phyloP scores from a whole-genome alignment of 148 eudicot genomes.

The Amaranthus palmeri region DNA sequence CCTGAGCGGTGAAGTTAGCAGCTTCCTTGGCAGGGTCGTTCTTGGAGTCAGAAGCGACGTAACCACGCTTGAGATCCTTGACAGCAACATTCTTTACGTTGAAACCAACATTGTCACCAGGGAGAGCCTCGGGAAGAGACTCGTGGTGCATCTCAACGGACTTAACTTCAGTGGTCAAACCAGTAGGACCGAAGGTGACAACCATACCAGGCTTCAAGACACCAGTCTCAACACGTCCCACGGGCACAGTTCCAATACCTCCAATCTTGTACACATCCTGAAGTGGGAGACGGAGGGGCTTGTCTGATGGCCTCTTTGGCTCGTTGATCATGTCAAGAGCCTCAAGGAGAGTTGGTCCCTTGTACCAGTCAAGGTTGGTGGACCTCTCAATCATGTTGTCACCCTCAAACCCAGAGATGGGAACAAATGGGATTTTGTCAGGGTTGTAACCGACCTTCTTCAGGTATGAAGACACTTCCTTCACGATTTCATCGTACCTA shows the following conservation, averaged over 20 bases:
- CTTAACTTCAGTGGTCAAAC: conserved; percentile 43
- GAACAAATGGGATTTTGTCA: conserved; percentile 43
- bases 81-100: conserved; percentile 43
- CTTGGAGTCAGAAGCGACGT: conserved; percentile 45
- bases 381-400: conserved; percentile 52
- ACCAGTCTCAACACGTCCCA: conserved; percentile 45
- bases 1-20: conserved; percentile 42
- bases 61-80: conserved; percentile 52
- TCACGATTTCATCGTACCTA: conserved; percentile 42
- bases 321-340: conserved; percentile 34
- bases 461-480: conserved; percentile 40
- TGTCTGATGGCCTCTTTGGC: conserved; percentile 50
- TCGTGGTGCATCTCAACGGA: conserved; percentile 52
- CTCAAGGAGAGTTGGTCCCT: conserved; percentile 45
- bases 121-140: conserved; percentile 40
- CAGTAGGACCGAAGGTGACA: conserved; percentile 41
- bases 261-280: conserved; percentile 54
- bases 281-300: conserved; percentile 48
- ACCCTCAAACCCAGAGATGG: conserved; percentile 47
- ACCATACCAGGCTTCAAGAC: conserved; percentile 39
- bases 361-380: conserved; percentile 51
- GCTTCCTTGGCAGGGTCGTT: conserved; percentile 49
- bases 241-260: conserved; percentile 47
- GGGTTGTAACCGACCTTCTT: conserved; percentile 53
- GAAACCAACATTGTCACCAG: conserved; percentile 48